Base-by-base conservation (phyloP, 2,329 filamentous ascomycete species). In the Xylaria sp. region DNA sequence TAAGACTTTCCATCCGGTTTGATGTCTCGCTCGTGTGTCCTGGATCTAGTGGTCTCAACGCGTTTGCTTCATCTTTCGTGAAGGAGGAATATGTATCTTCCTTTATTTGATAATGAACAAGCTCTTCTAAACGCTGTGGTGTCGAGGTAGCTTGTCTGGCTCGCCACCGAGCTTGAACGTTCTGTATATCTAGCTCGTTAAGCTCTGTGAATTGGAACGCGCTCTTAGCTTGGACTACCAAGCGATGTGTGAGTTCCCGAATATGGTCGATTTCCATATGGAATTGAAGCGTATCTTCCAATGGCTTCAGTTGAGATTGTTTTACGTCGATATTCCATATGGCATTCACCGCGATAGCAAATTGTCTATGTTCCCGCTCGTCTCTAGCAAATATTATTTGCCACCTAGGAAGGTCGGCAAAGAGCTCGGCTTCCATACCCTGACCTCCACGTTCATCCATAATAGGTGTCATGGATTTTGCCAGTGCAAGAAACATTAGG, bases 381-480 rank as follows among this genome's bases (percentile, higher is more conserved):
- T 28, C 34, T 18, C 45, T 18, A 10, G 2, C 12, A 36, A 58
- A 28, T 5, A 58, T 2, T 45, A 58, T n/a, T 6, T 45, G 41
- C 55, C 55, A 58, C 32, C 55, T 58, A 4, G 55, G 2, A 25
- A 58, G 20, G 20, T 58, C 55, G 13, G n/a, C 36, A 45, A 58
- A 58, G 36, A 58, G 45, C 23, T 58, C 55, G 18, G 20, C 10
- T 32, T 58, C 55, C 18, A 43, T 18, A 18, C n/a, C 36, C 30
- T 58, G 20, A n/a, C 1, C 20, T 25, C 9, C 25, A 45, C 10
- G 4, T 28, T 32, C 25, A 58, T n/a, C 15, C 23, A 58, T 43
- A n/a, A 58, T 58, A 28, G 55, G 39, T 45, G 18, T 25, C 55
- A 58, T 58, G 15, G 55, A 58, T 45, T 58, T 58, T 13, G 12